These are phyloP conservation scores for Yamadazyma blattariae DNA, from an alignment of 1,139 yeast species.

Conservation along the genomic window DNA sequence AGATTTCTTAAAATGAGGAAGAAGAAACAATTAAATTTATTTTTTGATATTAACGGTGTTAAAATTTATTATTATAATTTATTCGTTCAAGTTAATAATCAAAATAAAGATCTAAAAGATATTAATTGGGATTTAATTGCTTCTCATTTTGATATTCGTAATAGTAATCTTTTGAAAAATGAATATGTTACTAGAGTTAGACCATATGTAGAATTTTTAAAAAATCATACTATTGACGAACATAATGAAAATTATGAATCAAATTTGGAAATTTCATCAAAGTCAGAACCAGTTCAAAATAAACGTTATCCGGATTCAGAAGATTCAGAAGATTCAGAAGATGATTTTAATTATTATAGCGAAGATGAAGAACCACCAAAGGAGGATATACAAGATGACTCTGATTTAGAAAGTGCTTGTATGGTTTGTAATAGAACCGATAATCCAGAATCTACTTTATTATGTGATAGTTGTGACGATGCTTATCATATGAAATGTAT, in stretches of 20 bases:
- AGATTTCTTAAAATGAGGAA: constrained; percentile 52
- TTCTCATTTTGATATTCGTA: constrained; percentile 22
- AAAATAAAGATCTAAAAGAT: constrained; percentile 21
- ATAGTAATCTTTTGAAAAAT: constrained; percentile 17
- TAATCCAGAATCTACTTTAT: constrained; percentile 49
- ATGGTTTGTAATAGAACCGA: constrained; percentile 51
- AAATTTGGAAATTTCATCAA: too few species aligned
- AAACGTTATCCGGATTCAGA: neutral
- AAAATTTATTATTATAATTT: constrained; percentile 52
- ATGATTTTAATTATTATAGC: constrained; percentile 2
- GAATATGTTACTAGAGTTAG: constrained; percentile 35
- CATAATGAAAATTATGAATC: too few species aligned
- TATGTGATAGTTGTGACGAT: constrained; percentile 74
- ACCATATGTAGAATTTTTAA: constrained; percentile 46
- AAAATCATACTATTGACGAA: constrained; percentile 10
- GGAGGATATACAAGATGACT: constrained; percentile 10
- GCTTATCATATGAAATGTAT: constrained; percentile 67
- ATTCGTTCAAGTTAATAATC: constrained; percentile 41
- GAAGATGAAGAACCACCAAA: neutral
- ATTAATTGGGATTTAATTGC: constrained; percentile 34
- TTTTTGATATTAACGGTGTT: constrained; percentile 18
- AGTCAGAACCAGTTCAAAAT: neutral
- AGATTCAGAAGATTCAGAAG: neutral
- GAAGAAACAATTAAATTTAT: constrained; percentile 24
- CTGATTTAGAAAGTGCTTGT: constrained; percentile 38